Conservation (phyloP, 2,329 filamentous ascomycete species). For the Coniochaeta prunicola region DNA sequence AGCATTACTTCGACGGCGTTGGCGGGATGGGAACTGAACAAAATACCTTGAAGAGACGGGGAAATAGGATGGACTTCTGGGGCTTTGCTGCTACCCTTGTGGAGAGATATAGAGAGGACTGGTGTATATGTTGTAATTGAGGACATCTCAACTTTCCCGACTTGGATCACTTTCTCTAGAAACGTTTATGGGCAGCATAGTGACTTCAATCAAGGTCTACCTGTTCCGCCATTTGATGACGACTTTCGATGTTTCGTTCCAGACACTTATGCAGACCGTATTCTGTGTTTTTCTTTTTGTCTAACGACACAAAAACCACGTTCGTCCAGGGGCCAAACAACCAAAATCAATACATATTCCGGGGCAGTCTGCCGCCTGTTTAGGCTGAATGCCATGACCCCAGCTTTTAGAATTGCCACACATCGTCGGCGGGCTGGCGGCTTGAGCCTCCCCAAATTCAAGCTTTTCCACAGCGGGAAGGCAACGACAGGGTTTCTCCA, state of each 20-base stretch:
- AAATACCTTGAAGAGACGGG: neutral
- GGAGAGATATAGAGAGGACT: neutral
- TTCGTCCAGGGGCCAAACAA: too few species aligned
- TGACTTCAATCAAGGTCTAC: neutral
- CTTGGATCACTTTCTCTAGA: neutral
- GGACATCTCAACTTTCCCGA: neutral
- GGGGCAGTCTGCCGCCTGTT: neutral
- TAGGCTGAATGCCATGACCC: neutral
- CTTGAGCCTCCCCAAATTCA: neutral
- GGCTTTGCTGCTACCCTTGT: neutral
- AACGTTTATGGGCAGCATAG: neutral
- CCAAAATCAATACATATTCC: too few species aligned
- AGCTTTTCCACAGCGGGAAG: neutral
- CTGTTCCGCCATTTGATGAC: neutral
- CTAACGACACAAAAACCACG: too few species aligned
- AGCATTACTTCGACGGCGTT: neutral
- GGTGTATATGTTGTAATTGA: slow-evolving; percentile 1
- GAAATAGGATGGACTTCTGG: neutral
- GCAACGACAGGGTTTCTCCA: neutral
- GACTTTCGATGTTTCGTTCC: neutral
- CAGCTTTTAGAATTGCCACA: neutral
- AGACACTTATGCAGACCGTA: too few species aligned
- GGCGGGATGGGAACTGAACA: neutral
- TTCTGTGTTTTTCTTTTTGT: too few species aligned
- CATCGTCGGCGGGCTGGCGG: neutral